Evolutionary conservation across 192 early-diverging fungal species (phyloP), one percentile per base, ranked within the genome.

Genomic region (Backusella sp.): DNA sequence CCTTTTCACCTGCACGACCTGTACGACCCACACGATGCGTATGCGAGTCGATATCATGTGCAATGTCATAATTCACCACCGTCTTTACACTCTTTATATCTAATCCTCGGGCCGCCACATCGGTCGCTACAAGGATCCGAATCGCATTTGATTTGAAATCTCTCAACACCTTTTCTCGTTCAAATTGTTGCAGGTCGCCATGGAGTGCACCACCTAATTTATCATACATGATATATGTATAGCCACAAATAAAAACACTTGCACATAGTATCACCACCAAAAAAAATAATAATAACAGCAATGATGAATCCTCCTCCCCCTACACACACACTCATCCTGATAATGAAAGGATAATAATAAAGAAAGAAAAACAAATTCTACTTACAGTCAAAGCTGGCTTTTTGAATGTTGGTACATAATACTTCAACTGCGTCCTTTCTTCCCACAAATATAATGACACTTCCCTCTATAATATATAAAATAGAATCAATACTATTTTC

Each of bases 41-140:
- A 85, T 96, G 94, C 0, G 90, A 87, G 79, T 96, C 94, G 69
- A 95, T 95, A 76, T 96, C 95, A 28, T 89, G 82, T 9, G 95
- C 92, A 30, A 91, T 80, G 76, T 95, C 94, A 79, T 90, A 95
- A 82, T 95, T 94, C 73, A 96, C 81, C 7, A 96, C 95, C 1
- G 84, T 93, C 34, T 88, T 84, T 17, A 96, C 84, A 0, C 84
- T 67, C 66, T 92, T 93, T 72, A 96, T 94, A 77, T 96, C 95
- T 26, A 96, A 84, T 46, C 95, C 95, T 42, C 95, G 86, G 9
- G 92, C 93, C 6, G 90, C 92, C 5, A 91, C 90, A 70, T 93
- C 88, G 2, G 90, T 91, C 6, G 90, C 88, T 15, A 92, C 89
- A 23, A 94, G 73, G 3, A 92, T 82, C 4, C 88, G 86, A 37